Evolutionary conservation across 2,329 filamentous ascomycete species (phyloP), one percentile per base, ranked within the genome.

Genomic region (Ophiosphaerella narmari): DNA sequence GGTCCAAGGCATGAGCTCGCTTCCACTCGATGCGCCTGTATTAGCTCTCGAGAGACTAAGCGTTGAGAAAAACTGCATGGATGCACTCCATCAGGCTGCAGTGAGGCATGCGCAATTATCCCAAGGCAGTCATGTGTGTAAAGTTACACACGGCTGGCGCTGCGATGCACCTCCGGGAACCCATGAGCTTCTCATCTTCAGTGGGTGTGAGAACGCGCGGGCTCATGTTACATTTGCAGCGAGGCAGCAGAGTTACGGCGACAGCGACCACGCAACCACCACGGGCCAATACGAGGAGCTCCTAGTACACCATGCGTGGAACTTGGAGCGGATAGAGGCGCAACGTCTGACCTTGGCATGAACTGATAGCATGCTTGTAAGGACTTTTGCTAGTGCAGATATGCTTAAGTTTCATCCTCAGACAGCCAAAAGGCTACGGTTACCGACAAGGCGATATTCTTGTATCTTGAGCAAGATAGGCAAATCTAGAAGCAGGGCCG

Each of bases 11-110:
- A 62, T 60, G 46, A 40, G 40, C 39, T 55, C 55, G 34, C 54
- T 65, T 18, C 60, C 63, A 16, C 43, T 66, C 29, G 62, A 65
- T 23, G 62, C 62, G 32, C 66, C 65, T 16, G 52, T 67, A 34
- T 50, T 68, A 46, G 53, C 54, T 34, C 55, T 70, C 18, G 59
- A 65, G 37, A 63, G 53, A 49, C 31, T 62, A 5, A 45, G 43
- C n/a, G 43, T 66, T 12, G 42, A 55, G 14, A 43, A 43, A 32
- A 52, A 51, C 18, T 39, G 36, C 26, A 39, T 57, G 18, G 59
- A 57, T 14, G 50, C 43, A 40, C 64, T 60, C 42, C 39, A 49
- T 11, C 49, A 54, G 41, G 54, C 42, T 35, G 37, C 55, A 9
- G 32, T 43, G 6, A 55, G 50, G 37, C 48, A 67, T 43, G 39